Evolutionary conservation across 1,139 yeast species (phyloP).

Genomic region (Yamadazyma oceani): DNA sequence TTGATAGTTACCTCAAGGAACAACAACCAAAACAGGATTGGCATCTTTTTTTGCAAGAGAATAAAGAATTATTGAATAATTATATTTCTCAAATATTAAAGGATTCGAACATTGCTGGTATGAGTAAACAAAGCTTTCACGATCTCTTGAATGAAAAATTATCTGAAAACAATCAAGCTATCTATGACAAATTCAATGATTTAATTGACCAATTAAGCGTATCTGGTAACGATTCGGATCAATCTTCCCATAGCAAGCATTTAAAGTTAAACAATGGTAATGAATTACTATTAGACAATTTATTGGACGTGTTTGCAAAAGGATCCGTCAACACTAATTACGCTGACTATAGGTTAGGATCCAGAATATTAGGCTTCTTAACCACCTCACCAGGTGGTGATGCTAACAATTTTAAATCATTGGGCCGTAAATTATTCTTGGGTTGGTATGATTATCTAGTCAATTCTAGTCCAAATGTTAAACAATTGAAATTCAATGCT

Average conservation of each 20-base stretch:
- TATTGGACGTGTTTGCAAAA: slow-evolving; percentile 35
- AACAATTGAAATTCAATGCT: slow-evolving; percentile 37
- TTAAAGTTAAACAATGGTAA: slow-evolving; percentile 13
- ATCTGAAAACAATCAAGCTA: slow-evolving; percentile 23
- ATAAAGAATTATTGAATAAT: slow-evolving; percentile 20
- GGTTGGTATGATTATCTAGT: slow-evolving; percentile 44
- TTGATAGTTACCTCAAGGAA: slow-evolving; percentile 29
- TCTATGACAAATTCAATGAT: slow-evolving; percentile 27
- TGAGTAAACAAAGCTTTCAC: slow-evolving; percentile 25
- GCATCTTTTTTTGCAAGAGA: slow-evolving; percentile 23
- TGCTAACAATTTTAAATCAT: slow-evolving; percentile 12
- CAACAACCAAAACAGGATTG: slow-evolving; percentile 15
- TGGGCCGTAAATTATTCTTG: slow-evolving; percentile 28
- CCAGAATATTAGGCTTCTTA: slow-evolving; percentile 43
- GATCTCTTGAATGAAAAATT: slow-evolving; percentile 22
- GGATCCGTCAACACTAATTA: slow-evolving; percentile 41
- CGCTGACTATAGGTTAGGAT: slow-evolving; percentile 42
- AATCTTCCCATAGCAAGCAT: slow-evolving; percentile 7
- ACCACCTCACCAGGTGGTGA: slow-evolving; percentile 22
- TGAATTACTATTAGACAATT: slow-evolving; percentile 22
- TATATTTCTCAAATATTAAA: slow-evolving; percentile 15
- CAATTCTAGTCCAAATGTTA: slow-evolving; percentile 23
- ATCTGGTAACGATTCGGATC: slow-evolving; percentile 7
- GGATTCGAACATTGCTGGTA: slow-evolving; percentile 12
- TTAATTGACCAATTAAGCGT: slow-evolving; percentile 25